Percentiles rank a stretch among this genome's conserved stretches.
Conservation (phyloP, 371 early-diverging fungal species). For the Fennellomyces sp. region DNA sequence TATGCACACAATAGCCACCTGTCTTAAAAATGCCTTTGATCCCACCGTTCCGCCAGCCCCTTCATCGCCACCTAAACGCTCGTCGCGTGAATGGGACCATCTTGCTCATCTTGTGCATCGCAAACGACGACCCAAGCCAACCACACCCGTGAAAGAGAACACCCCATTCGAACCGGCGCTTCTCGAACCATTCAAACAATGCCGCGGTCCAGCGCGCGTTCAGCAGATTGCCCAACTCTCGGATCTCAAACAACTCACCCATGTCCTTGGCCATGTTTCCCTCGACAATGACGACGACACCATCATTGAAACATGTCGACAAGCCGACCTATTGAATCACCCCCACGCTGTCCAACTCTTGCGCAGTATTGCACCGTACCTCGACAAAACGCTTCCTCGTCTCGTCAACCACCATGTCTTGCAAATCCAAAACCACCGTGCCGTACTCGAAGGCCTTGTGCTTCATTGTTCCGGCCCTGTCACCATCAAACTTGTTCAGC, state of each 20-base stretch:
- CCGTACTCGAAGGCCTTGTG: not conserved
- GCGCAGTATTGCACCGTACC: not conserved
- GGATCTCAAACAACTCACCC: not conserved
- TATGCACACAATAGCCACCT: not conserved
- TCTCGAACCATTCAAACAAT: not conserved
- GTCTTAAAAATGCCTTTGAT: not conserved
- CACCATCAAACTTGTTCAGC: not conserved
- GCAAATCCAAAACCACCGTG: not conserved
- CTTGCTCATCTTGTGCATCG: no score
- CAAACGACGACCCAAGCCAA: no score
- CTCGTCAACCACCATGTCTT: not conserved
- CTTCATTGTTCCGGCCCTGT: no score
- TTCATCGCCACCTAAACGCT: no score
- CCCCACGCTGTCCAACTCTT: not conserved
- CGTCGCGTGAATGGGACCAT: slow-evolving; percentile 3
- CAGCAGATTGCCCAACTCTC: not conserved
- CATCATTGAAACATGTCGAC: not conserved
- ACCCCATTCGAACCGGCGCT: not conserved
- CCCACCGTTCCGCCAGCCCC: no score
- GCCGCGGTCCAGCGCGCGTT: not conserved
- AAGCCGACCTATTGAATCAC: not conserved
- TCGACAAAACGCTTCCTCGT: not conserved
- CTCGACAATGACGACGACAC: not conserved
- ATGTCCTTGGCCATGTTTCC: not conserved
- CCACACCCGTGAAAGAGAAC: no score